Evolutionary conservation across 257 asterid species (phyloP), one percentile per base, ranked within the genome.

Genomic region (Solanum paucissectum): DNA sequence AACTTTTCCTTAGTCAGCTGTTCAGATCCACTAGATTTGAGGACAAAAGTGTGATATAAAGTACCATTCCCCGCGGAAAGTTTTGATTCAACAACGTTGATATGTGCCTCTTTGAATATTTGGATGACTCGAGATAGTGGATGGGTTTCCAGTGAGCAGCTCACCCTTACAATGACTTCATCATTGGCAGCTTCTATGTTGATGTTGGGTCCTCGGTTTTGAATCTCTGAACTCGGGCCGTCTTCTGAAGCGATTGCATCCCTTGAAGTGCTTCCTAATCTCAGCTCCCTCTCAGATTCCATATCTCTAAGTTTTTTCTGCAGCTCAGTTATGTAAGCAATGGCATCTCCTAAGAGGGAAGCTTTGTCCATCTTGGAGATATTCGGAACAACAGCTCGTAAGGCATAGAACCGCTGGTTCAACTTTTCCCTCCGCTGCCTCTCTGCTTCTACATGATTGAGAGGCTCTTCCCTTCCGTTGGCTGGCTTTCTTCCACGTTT

Each of bases 361-460:
- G 98, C 99, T 92, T 96, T 95, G 88, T 96, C 99, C 99, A 96
- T 95, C 86, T 95, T 96, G n/a, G 99, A 94, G 58, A 96, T 96
- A 73, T 94, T 96, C 0, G 99, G 98, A 5, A 96, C 99, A 14
- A 96, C 98, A 7, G 97, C 97, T 87, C 99, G 89, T 23, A 96
- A 87, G 9, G 99, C 98, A 42, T 95, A 96, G 89, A 96, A 96
- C 10, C 97, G 92, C 85, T 95, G 99, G 89, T 96, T 96, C 87
- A 96, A 92, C 93, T 96, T 96, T 89, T 96, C 99, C 4, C 99
- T 87, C 23, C 99, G 88, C 89, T 95, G 98, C 87, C 99, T 93
- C 91, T 96, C 99, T 10, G 99, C 98, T 90, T 93, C 95, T 21
- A 96, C 98, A 34, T 96, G 99, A 88, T 96, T 95, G 40, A 95